Evolutionary conservation across 441 rosid genomes (phyloP).

Genomic region (Syzygium syzygioides): DNA sequence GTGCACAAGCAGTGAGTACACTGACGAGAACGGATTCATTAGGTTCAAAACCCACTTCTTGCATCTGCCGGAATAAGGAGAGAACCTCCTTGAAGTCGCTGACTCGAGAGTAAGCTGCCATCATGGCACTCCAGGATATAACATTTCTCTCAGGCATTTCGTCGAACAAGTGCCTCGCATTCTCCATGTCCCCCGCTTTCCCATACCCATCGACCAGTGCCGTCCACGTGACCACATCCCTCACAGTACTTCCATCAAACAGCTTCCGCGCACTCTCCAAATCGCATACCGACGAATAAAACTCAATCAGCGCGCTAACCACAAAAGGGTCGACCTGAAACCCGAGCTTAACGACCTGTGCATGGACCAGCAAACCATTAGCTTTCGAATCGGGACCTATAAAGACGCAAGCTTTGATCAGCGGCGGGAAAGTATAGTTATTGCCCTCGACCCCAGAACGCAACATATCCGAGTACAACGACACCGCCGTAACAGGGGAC

Average conservation of each 20-base stretch:
- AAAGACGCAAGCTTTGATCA: slow-evolving; percentile 36
- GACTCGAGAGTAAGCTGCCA: slow-evolving; percentile 34
- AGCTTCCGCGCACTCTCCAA: slow-evolving; percentile 20
- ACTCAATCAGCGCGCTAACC: slow-evolving; percentile 26
- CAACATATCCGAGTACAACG: slow-evolving; percentile 24
- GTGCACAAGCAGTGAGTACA: slow-evolving; percentile 35
- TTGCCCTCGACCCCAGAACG: slow-evolving; percentile 14
- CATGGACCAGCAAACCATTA: slow-evolving; percentile 23
- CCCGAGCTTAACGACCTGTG: slow-evolving; percentile 34
- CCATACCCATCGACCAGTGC: slow-evolving; percentile 35
- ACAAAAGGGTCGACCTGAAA: slow-evolving; percentile 18
- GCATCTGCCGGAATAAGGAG: slow-evolving; percentile 24
- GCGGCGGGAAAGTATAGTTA: slow-evolving; percentile 35
- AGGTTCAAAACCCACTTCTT: slow-evolving; percentile 13
- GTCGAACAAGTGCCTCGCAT: slow-evolving; percentile 28
- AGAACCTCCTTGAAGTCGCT: slow-evolving; percentile 27
- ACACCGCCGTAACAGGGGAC: slow-evolving; percentile 8
- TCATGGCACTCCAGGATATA: slow-evolving; percentile 30
- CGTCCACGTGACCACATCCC: slow-evolving; percentile 33
- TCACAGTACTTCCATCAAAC: slow-evolving; percentile 19
- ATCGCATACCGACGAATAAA: slow-evolving; percentile 15
- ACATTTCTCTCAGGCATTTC: slow-evolving; percentile 41
- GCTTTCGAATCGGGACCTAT: slow-evolving; percentile 6
- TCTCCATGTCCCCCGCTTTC: slow-evolving; percentile 22
- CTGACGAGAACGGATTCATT: slow-evolving; percentile 30